These are phyloP conservation scores for Hanseniaspora lindneri DNA, from an alignment of 805 yeast genomes.

Conservation along the genomic window DNA sequence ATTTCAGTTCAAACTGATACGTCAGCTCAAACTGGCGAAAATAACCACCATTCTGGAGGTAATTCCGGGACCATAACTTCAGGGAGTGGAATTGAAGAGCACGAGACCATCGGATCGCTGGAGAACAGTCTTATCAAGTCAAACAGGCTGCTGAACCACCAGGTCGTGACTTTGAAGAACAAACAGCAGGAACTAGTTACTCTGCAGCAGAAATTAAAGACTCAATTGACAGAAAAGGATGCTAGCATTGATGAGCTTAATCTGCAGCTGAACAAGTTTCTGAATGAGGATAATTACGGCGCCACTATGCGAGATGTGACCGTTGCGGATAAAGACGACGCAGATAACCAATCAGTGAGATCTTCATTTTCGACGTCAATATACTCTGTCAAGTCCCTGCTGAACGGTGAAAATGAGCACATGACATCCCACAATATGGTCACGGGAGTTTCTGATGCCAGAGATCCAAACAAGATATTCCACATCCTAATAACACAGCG, in stretches of 20 bases:
- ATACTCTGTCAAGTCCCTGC: conserved; percentile 9
- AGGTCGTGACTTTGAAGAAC: conserved; percentile 4
- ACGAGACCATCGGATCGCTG: too few relatives aligned
- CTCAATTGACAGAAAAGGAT: neutral
- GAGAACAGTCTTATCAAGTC: conserved; percentile 5
- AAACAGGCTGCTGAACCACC: conserved; percentile 10
- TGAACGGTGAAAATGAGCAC: neutral
- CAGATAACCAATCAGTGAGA: conserved; percentile 7
- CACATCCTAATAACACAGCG: conserved; percentile 7
- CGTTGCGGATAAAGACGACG: conserved; percentile 1
- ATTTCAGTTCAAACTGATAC: neutral
- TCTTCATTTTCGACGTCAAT: conserved; percentile 9
- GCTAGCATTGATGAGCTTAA: conserved; percentile 1
- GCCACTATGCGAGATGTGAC: neutral
- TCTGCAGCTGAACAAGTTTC: conserved; percentile 6
- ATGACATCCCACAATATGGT: neutral
- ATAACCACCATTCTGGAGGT: too few relatives aligned
- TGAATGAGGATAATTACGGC: neutral
- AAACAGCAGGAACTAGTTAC: conserved; percentile 8
- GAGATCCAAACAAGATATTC: conserved; percentile 8
- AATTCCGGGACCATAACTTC: too few relatives aligned
- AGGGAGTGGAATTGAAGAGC: too few relatives aligned
- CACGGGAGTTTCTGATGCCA: neutral
- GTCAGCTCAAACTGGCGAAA: too few relatives aligned
- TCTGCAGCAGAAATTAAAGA: neutral